Evolutionary conservation across 2,329 filamentous ascomycete species (phyloP).

Genomic region (Colletotrichum aenigma): DNA sequence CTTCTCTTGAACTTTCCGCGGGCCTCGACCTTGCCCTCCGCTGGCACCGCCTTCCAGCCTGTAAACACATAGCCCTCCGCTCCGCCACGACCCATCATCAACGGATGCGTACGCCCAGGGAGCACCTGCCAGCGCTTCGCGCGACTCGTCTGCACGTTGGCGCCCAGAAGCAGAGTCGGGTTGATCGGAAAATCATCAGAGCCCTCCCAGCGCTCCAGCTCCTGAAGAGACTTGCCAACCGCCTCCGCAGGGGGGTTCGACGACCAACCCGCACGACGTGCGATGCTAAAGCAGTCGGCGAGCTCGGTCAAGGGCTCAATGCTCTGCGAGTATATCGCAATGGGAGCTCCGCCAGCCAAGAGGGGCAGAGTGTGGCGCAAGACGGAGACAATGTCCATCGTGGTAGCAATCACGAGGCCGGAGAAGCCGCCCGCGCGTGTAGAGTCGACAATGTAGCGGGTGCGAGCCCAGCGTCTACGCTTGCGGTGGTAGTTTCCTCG

Average conservation of each 20-base stretch:
- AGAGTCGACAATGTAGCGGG: slow-evolving; percentile 74
- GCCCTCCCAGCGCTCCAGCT: slow-evolving; percentile 62
- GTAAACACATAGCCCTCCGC: slow-evolving; percentile 92
- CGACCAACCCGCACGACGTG: slow-evolving; percentile 77
- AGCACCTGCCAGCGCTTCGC: slow-evolving; percentile 88
- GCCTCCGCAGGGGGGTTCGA: slow-evolving; percentile 52
- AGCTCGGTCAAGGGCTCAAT: slow-evolving; percentile 80
- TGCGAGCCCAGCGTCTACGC: slow-evolving; percentile 78
- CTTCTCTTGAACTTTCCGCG: slow-evolving; percentile 79
- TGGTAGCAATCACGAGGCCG: slow-evolving; percentile 80
- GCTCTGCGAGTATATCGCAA: slow-evolving; percentile 84
- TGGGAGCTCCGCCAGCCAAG: slow-evolving; percentile 79
- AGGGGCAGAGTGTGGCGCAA: slow-evolving; percentile 79
- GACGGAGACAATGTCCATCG: slow-evolving; percentile 81
- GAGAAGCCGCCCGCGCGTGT: slow-evolving; percentile 79
- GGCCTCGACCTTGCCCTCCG: slow-evolving; percentile 80
- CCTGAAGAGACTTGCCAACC: slow-evolving; percentile 46
- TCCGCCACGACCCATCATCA: slow-evolving; percentile 89
- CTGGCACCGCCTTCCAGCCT: slow-evolving; percentile 79
- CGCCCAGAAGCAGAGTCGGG: slow-evolving; percentile 80
- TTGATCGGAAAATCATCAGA: slow-evolving; percentile 84
- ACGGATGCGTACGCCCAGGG: slow-evolving; percentile 87
- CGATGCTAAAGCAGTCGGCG: slow-evolving; percentile 84
- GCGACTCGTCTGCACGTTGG: slow-evolving; percentile 80
- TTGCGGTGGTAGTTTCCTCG: slow-evolving; percentile 89